These are phyloP conservation scores for Pluteus cervinus DNA, from an alignment of 768 basidiomycete species.

Conservation along the genomic window DNA sequence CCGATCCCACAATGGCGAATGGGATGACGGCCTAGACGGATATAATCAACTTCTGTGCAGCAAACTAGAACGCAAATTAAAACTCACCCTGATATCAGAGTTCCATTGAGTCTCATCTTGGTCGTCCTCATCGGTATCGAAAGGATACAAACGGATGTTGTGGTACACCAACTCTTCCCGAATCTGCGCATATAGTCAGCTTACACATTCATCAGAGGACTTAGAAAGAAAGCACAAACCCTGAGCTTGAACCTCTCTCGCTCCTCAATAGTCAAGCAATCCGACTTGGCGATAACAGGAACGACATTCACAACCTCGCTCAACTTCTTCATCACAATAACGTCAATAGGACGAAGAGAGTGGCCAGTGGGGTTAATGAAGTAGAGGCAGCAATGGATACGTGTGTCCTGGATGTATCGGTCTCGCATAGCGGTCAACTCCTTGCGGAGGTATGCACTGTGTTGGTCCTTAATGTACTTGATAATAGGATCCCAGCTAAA, in stretches of 20 bases:
- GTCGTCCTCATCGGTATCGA: slow-evolving; percentile 94
- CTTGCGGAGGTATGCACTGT: slow-evolving; percentile 97
- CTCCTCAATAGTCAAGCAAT: slow-evolving; percentile 91
- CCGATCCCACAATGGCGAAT: slow-evolving; percentile 97
- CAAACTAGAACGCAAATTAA: background rate
- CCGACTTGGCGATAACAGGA: slow-evolving; percentile 97
- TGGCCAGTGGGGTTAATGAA: slow-evolving; percentile 99
- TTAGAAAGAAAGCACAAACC: slow-evolving; percentile 33
- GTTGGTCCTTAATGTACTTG: slow-evolving; percentile 99
- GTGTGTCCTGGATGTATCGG: slow-evolving; percentile 96
- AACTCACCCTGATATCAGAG: slow-evolving; percentile 77
- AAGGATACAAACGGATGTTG: slow-evolving; percentile 93
- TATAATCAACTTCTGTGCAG: no score
- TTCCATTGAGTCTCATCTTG: slow-evolving; percentile 91
- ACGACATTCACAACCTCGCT: slow-evolving; percentile 99
- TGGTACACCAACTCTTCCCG: slow-evolving; percentile 87
- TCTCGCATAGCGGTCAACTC: slow-evolving; percentile 98
- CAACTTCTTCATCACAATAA: slow-evolving; percentile 98
- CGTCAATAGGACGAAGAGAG: slow-evolving; percentile 91
- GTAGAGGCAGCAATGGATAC: slow-evolving; percentile 97
- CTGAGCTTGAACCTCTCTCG: slow-evolving; percentile 89
- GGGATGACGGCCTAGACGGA: slow-evolving; percentile 78
- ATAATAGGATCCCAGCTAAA: slow-evolving; percentile 98
- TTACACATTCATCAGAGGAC: background rate
- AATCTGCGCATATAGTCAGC: slow-evolving; percentile 51